A percentile compares a stretch with the other conserved stretches of the same genome.
Evolutionary conservation across 257 asterid species (phyloP).

Genomic region (Catharanthus roseus): DNA sequence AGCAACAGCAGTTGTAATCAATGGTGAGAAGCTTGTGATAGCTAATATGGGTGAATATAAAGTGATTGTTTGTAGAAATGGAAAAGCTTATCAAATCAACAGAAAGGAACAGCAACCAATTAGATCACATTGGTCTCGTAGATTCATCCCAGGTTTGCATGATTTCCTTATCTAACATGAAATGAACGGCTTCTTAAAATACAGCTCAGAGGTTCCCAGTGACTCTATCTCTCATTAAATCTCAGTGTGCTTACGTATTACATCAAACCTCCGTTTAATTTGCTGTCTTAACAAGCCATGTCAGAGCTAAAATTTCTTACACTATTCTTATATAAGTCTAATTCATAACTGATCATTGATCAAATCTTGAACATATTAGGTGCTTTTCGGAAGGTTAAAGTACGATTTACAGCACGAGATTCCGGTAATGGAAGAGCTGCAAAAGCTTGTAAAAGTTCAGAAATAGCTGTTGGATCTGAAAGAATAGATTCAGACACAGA

Average conservation of each 20-base stretch:
- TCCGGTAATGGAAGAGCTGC: slow-evolving; percentile 11
- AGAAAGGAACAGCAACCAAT: slow-evolving; percentile 24
- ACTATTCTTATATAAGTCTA: too few relatives aligned
- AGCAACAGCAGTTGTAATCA: slow-evolving; percentile 51
- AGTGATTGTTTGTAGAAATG: slow-evolving; percentile 53
- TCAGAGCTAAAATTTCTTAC: too few relatives aligned
- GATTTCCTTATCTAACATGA: too few relatives aligned
- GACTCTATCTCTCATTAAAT: too few relatives aligned
- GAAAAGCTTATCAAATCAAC: slow-evolving; percentile 43
- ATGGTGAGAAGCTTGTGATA: slow-evolving; percentile 47
- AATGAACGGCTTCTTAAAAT: too few relatives aligned
- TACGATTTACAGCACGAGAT: neutral
- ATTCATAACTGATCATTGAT: too few relatives aligned
- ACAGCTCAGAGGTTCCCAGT: too few relatives aligned
- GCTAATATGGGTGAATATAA: slow-evolving; percentile 49
- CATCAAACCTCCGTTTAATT: too few relatives aligned
- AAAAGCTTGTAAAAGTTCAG: slow-evolving; percentile 28
- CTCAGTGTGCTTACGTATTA: too few relatives aligned
- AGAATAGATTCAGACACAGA: slow-evolving; percentile 41
- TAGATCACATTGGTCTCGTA: slow-evolving; percentile 30
- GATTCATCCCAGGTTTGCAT: slow-evolving; percentile 34
- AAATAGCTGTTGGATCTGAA: slow-evolving; percentile 37
- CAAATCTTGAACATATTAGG: slow-evolving; percentile 24
- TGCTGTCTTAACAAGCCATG: too few relatives aligned
- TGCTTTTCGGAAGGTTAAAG: slow-evolving; percentile 21